phyloP scores from a whole-genome alignment of 768 basidiomycete species.

The Phaeotremella skinneri region DNA sequence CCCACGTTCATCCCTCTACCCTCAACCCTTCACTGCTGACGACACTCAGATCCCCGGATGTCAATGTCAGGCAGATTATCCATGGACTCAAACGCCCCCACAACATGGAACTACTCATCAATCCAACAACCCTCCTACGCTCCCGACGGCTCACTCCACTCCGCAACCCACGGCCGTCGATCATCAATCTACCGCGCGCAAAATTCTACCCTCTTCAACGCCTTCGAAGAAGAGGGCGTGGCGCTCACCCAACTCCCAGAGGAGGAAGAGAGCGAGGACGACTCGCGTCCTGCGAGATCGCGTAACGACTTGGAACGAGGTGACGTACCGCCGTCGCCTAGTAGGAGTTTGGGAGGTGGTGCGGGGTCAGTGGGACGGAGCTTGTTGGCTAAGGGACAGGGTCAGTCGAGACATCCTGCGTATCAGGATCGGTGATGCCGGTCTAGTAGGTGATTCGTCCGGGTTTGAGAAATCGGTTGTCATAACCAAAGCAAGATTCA shows the following conservation, averaged over 20 bases:
- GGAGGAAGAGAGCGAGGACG: conserved; percentile 61
- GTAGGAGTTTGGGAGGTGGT: conserved; percentile 1
- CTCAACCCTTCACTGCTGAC: neutral
- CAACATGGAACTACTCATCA: conserved; percentile 38
- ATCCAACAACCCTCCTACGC: conserved; percentile 27
- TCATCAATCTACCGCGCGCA: conserved; percentile 67
- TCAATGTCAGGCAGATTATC: conserved; percentile 78
- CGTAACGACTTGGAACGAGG: neutral
- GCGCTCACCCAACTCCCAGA: conserved; percentile 67
- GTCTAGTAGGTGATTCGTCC: neutral
- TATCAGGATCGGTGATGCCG: conserved; percentile 19
- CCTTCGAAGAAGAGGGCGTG: conserved; percentile 64
- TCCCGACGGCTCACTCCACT: conserved; percentile 51
- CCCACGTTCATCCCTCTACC: neutral
- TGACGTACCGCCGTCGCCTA: too few species aligned
- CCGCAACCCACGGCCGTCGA: conserved; percentile 63
- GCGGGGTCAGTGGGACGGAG: conserved; percentile 19
- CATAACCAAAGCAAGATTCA: conserved; percentile 4
- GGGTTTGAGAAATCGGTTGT: neutral
- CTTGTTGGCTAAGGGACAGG: conserved; percentile 14
- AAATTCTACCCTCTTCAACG: conserved; percentile 67
- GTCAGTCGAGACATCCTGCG: conserved; percentile 28
- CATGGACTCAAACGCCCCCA: conserved; percentile 56
- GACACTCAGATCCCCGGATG: conserved; percentile 61
- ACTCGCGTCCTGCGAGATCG: conserved; percentile 34